Percentiles rank a stretch among this genome's conserved stretches.
phyloP scores from a whole-genome alignment of 352 stramenopile species.

The Globisporangium cederbergense region DNA sequence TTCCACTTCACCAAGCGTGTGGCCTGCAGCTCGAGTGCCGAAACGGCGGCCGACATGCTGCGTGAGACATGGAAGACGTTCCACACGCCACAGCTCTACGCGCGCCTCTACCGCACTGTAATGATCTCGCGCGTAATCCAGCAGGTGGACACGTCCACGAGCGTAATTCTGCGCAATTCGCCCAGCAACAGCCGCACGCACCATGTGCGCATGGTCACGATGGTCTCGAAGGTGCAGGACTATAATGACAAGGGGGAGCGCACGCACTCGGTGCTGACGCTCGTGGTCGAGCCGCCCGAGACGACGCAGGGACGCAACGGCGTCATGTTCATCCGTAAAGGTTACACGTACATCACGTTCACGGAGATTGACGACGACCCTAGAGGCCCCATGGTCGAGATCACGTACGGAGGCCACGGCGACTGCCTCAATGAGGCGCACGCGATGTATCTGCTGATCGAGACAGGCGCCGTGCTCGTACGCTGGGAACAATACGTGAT shows the following conservation, averaged over 20 bases:
- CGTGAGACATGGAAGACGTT: constrained; percentile 32
- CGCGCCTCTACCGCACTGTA: constrained; percentile 30
- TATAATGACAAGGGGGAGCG: constrained; percentile 25
- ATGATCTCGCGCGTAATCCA: constrained; percentile 38
- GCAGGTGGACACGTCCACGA: constrained; percentile 33
- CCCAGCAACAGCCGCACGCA: constrained; percentile 30
- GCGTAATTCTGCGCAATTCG: constrained; percentile 37
- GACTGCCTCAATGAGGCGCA: constrained; percentile 33
- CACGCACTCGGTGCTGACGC: constrained; percentile 26
- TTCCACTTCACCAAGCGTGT: constrained; percentile 43
- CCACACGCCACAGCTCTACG: constrained; percentile 34
- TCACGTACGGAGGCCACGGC: constrained; percentile 37
- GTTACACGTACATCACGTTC: constrained; percentile 47
- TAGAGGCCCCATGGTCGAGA: constrained; percentile 28
- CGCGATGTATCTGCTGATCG: constrained; percentile 37
- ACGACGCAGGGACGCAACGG: constrained; percentile 26
- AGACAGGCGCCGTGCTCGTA: constrained; percentile 37
- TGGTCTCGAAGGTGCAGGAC: constrained; percentile 36
- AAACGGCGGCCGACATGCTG: constrained; percentile 20
- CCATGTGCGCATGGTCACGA: constrained; percentile 31
- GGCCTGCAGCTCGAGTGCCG: constrained; percentile 20
- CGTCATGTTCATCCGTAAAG: constrained; percentile 35
- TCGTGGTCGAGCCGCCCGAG: constrained; percentile 30
- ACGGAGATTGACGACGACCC: constrained; percentile 6
- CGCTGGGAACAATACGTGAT: constrained; percentile 43